These are phyloP conservation scores for Immersiella caudata DNA, from an alignment of 495 filamentous ascomycete species.

Conservation along the genomic window DNA sequence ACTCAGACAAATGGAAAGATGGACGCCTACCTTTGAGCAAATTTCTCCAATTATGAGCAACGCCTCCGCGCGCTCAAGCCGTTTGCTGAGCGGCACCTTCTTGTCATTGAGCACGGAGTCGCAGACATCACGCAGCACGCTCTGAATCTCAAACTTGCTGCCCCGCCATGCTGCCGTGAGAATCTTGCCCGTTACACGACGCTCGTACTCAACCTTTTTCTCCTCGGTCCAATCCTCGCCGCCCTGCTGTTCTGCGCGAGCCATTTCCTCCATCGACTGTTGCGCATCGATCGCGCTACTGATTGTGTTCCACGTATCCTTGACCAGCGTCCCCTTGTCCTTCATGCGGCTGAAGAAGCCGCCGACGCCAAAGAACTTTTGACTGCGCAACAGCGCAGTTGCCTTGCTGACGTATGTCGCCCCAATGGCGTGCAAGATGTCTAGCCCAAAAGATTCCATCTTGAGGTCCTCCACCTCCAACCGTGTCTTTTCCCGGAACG, in stretches of 20 bases:
- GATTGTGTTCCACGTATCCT: conserved; percentile 98
- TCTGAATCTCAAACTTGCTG: conserved; percentile 97
- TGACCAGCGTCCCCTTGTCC: conserved; percentile 94
- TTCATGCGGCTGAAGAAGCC: conserved; percentile 93
- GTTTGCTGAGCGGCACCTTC: conserved; percentile 77
- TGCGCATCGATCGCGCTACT: conserved; percentile 97
- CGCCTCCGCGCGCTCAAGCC: conserved; percentile 87
- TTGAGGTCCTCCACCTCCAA: conserved; percentile 97
- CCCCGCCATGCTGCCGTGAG: conserved; percentile 97
- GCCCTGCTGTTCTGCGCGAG: conserved; percentile 89
- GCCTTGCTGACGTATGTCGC: conserved; percentile 86
- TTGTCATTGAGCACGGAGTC: conserved; percentile 71
- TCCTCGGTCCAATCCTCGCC: conserved; percentile 99
- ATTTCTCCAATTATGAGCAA: conserved; percentile 86
- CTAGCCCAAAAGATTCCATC: conserved; percentile 97
- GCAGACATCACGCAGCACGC: conserved; percentile 89
- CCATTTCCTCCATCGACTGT: conserved; percentile 99
- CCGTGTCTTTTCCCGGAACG: conserved; percentile 92
- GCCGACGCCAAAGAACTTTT: conserved; percentile 94
- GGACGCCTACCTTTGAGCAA: conserved; percentile 76
- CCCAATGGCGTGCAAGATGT: conserved; percentile 96
- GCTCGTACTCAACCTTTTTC: conserved; percentile 94
- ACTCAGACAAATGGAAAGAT: conserved; percentile 8
- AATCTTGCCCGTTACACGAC: conserved; percentile 95
- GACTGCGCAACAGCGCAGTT: conserved; percentile 83